A percentile compares a stretch with the other conserved stretches of the same genome.
These are phyloP conservation scores for Cystoderma amianthinum DNA, from an alignment of 768 basidiomycete species.

Conservation along the genomic window DNA sequence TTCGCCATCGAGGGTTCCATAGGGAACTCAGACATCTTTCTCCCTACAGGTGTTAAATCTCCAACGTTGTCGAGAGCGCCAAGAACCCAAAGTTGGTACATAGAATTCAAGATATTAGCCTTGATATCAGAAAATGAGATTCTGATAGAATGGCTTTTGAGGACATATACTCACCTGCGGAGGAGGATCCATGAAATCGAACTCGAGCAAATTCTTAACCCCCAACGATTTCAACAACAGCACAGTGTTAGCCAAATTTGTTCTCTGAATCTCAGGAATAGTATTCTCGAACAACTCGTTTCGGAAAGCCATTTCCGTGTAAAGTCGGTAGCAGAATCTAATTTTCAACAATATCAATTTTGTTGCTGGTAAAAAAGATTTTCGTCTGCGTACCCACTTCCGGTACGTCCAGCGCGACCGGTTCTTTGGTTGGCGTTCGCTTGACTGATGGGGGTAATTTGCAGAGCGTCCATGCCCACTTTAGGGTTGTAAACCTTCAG, in stretches of 20 bases:
- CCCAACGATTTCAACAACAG: conserved; percentile 91
- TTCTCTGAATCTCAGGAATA: conserved; percentile 97
- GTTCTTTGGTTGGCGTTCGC: conserved; percentile 96
- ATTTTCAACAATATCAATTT: conserved; percentile 3
- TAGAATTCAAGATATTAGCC: conserved; percentile 97
- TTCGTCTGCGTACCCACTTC: conserved; percentile 89
- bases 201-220: conserved; percentile 95
- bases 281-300: conserved; percentile 95
- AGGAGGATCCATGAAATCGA: conserved; percentile 99
- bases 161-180: conserved; percentile 69
- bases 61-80: conserved; percentile 96
- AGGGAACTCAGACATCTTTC: conserved; percentile 98
- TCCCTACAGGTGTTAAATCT: conserved; percentile 86
- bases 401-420: conserved; percentile 94
- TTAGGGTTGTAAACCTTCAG: conserved; percentile 98
- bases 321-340: conserved; percentile 93
- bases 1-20: conserved; percentile 99
- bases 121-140: conserved; percentile 17
- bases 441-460: conserved; percentile 98
- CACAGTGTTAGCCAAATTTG: conserved; percentile 96
- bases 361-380: not conserved
- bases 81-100: conserved; percentile 99
- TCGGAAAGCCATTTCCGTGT: conserved; percentile 93
- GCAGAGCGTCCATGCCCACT: conserved; percentile 98
- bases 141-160: not conserved